Percentiles rank a stretch among this genome's conserved stretches.
Evolutionary conservation across 1,284 basidiomycete genomes (phyloP).

Genomic region (Cryptococcus sp.): DNA sequence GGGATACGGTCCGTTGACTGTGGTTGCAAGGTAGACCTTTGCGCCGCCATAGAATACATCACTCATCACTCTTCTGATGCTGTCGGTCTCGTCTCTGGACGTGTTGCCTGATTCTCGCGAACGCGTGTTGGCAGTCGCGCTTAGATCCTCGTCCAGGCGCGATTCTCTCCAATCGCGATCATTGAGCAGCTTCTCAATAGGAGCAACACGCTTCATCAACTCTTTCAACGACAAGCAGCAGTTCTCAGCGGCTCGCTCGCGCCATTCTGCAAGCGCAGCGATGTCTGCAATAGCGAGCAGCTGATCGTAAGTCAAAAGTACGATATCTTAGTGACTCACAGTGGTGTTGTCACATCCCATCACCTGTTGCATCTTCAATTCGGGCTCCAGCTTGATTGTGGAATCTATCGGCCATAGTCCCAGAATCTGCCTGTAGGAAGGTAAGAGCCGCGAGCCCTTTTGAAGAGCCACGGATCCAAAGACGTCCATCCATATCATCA

Average conservation of each 20-base stretch:
- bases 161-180: slow-evolving; percentile 27
- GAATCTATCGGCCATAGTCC: slow-evolving; percentile 30
- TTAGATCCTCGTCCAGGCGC: slow-evolving; percentile 7
- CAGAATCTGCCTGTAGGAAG: slow-evolving; percentile 63
- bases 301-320: slow-evolving; percentile 49
- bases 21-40: slow-evolving; percentile 25
- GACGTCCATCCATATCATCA: slow-evolving; percentile 82
- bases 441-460: slow-evolving; percentile 62
- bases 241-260: slow-evolving; percentile 53
- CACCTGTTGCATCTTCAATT: slow-evolving; percentile 68
- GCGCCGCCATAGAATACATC: slow-evolving; percentile 30
- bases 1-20: slow-evolving; percentile 30
- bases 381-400: slow-evolving; percentile 1
- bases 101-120: background rate
- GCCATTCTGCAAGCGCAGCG: slow-evolving; percentile 68
- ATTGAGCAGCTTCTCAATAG: slow-evolving; percentile 58
- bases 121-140: background rate
- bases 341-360: slow-evolving; percentile 77
- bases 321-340: slow-evolving; percentile 13
- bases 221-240: slow-evolving; percentile 56
- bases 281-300: slow-evolving; percentile 76
- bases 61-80: slow-evolving; percentile 18
- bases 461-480: slow-evolving; percentile 70
- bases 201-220: slow-evolving; percentile 60
- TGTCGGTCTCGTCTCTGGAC: slow-evolving; percentile 1